phyloP scores from a whole-genome alignment of 495 filamentous ascomycete species.

The Umbilicaria muhlenbergii region DNA sequence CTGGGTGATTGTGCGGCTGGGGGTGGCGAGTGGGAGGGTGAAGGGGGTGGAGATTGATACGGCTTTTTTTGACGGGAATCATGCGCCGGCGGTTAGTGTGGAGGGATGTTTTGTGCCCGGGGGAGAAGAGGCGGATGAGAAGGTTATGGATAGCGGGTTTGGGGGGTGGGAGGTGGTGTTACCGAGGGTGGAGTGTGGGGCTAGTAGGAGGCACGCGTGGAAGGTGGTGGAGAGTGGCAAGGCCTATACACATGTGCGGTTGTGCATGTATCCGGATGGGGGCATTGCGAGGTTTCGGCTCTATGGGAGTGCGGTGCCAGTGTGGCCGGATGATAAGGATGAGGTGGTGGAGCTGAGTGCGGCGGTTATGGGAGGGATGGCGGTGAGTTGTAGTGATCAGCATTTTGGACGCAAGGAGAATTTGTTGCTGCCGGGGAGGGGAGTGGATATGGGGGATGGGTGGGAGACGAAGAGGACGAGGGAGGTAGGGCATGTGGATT shows the following conservation, averaged over 20 bases:
- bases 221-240: slow-evolving; percentile 41
- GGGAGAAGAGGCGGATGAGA: slow-evolving; percentile 36
- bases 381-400: slow-evolving; percentile 62
- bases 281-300: slow-evolving; percentile 75
- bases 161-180: slow-evolving; percentile 61
- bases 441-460: slow-evolving; percentile 85
- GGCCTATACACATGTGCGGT: slow-evolving; percentile 68
- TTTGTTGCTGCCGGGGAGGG: slow-evolving; percentile 68
- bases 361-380: slow-evolving; percentile 66
- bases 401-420: slow-evolving; percentile 79
- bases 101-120: slow-evolving; percentile 48
- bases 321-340: slow-evolving; percentile 44
- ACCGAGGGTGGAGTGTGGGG: slow-evolving; percentile 52
- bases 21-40: slow-evolving; percentile 60
- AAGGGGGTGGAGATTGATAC: slow-evolving; percentile 79
- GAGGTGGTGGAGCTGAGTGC: slow-evolving; percentile 69
- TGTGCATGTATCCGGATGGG: slow-evolving; percentile 88
- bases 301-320: slow-evolving; percentile 61
- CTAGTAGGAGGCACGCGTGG: slow-evolving; percentile 66
- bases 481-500: slow-evolving; percentile 65
- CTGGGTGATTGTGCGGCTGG: slow-evolving; percentile 70
- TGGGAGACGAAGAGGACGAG: slow-evolving; percentile 84
- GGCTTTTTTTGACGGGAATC: slow-evolving; percentile 74
- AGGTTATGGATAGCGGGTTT: slow-evolving; percentile 42
- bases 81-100: slow-evolving; percentile 70